Evolutionary conservation across 2,329 filamentous ascomycete genomes (phyloP).

Genomic region (Chaetomium sp.): DNA sequence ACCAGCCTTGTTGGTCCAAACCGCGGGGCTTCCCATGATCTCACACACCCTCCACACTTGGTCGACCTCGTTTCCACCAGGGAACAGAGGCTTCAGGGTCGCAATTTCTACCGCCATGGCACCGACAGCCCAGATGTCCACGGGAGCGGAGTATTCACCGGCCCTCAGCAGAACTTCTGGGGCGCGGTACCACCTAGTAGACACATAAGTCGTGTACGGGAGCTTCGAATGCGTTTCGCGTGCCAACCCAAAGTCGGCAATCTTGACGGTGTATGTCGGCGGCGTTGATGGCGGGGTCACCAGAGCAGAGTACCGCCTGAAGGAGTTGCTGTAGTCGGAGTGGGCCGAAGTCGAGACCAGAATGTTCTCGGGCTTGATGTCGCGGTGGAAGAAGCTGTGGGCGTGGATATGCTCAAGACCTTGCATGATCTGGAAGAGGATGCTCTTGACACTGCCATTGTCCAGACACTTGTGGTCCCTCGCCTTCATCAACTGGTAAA

Average conservation of each 20-base stretch:
- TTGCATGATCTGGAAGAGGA: constrained; percentile 92
- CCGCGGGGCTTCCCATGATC: constrained; percentile 97
- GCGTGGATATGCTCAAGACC: constrained; percentile 96
- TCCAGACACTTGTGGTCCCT: constrained; percentile 93
- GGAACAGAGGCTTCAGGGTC: constrained; percentile 92
- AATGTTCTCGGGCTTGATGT: constrained; percentile 99
- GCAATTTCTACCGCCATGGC: constrained; percentile 98
- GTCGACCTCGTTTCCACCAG: constrained; percentile 95
- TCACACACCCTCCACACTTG: constrained; percentile 99
- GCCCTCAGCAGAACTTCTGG: constrained; percentile 90
- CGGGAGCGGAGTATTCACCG: constrained; percentile 93
- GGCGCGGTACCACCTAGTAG: constrained; percentile 94
- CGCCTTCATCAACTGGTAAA: constrained; percentile 98
- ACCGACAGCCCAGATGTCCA: constrained; percentile 97
- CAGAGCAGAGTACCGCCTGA: constrained; percentile 85
- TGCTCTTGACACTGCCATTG: constrained; percentile 89
- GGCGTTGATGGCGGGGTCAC: constrained; percentile 94
- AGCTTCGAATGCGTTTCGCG: constrained; percentile 93
- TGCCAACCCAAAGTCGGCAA: constrained; percentile 96
- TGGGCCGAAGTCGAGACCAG: constrained; percentile 86
- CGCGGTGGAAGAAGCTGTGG: constrained; percentile 95
- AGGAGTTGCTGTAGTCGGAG: constrained; percentile 74
- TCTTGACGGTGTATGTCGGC: constrained; percentile 91
- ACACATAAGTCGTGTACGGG: constrained; percentile 97
- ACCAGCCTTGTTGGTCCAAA: constrained; percentile 94